Evolutionary conservation across 495 filamentous ascomycete genomes (phyloP).

Genomic region (Penicillium paradoxum): DNA sequence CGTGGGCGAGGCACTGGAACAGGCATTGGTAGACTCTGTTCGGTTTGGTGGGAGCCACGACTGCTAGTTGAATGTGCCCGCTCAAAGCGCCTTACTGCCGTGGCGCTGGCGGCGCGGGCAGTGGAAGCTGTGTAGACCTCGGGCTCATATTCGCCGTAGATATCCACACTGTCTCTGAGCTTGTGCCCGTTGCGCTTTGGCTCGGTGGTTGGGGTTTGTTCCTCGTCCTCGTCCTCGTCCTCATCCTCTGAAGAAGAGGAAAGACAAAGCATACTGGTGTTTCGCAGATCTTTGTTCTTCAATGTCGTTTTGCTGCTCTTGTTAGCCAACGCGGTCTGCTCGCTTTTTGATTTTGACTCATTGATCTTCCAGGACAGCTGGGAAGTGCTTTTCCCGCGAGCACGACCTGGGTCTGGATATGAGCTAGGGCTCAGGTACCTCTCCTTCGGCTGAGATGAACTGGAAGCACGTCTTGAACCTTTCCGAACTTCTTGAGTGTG

Average conservation of each 20-base stretch:
- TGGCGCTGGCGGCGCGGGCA: slow-evolving; percentile 29
- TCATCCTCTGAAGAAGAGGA: slow-evolving; percentile 54
- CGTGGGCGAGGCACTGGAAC: slow-evolving; percentile 7
- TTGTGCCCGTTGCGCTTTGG: slow-evolving; percentile 9
- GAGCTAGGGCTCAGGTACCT: slow-evolving; percentile 19
- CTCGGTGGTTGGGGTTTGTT: slow-evolving; percentile 16
- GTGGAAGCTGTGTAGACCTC: slow-evolving; percentile 42
- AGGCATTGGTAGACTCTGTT: slow-evolving; percentile 13
- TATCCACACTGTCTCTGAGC: slow-evolving; percentile 34
- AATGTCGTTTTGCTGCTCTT: slow-evolving; percentile 43
- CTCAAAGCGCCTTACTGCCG: slow-evolving; percentile 25
- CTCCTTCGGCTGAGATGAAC: slow-evolving; percentile 19
- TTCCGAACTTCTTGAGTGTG: slow-evolving; percentile 15
- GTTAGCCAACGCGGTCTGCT: slow-evolving; percentile 28
- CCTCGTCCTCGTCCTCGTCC: slow-evolving; percentile 46
- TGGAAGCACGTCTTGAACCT: slow-evolving; percentile 17
- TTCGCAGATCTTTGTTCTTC: slow-evolving; percentile 43
- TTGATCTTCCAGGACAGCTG: slow-evolving; percentile 15
- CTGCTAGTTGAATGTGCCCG: slow-evolving; percentile 28
- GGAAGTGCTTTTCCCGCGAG: slow-evolving; percentile 9
- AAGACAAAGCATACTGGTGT: slow-evolving; percentile 50
- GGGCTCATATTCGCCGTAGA: slow-evolving; percentile 35
- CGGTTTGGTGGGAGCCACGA: slow-evolving; percentile 22
- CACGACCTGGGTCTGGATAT: slow-evolving; percentile 1
- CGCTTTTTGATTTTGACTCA: slow-evolving; percentile 15